These are phyloP conservation scores for Pythium brachiatum DNA, from an alignment of 352 stramenopile genomes.

Conservation along the genomic window DNA sequence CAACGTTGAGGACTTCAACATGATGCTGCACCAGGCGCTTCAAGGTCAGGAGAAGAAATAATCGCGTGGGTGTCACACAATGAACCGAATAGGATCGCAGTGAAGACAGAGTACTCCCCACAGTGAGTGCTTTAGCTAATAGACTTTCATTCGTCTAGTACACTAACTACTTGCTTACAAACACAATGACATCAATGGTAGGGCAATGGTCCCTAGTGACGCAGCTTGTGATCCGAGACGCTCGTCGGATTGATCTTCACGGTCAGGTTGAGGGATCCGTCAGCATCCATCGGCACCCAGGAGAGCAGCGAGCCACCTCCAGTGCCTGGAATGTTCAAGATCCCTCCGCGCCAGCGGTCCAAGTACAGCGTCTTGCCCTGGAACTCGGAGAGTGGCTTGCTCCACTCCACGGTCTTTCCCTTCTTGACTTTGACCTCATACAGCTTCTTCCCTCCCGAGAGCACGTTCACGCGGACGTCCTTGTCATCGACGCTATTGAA, in stretches of 20 bases:
- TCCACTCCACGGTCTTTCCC: neutral
- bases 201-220: too few relatives aligned
- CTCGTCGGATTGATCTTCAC: neutral
- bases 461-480: neutral
- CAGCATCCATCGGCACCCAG: neutral
- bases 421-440: neutral
- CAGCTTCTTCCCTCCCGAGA: neutral
- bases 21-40: slow-evolving; percentile 39
- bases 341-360: neutral
- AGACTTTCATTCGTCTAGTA: neutral
- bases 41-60: slow-evolving; percentile 9
- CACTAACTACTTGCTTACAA: too few relatives aligned
- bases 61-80: too few relatives aligned
- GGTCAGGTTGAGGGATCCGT: neutral
- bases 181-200: too few relatives aligned
- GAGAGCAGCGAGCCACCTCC: neutral
- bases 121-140: too few relatives aligned
- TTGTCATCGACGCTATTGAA: neutral
- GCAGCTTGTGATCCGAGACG: neutral
- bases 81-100: too few relatives aligned
- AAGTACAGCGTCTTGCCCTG: neutral
- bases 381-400: neutral
- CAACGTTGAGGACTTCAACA: slow-evolving; percentile 64
- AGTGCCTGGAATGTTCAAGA: neutral
- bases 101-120: too few relatives aligned